Evolutionary conservation across 1,139 yeast species (phyloP).

Genomic region (Pneumocystis jirovecii): DNA sequence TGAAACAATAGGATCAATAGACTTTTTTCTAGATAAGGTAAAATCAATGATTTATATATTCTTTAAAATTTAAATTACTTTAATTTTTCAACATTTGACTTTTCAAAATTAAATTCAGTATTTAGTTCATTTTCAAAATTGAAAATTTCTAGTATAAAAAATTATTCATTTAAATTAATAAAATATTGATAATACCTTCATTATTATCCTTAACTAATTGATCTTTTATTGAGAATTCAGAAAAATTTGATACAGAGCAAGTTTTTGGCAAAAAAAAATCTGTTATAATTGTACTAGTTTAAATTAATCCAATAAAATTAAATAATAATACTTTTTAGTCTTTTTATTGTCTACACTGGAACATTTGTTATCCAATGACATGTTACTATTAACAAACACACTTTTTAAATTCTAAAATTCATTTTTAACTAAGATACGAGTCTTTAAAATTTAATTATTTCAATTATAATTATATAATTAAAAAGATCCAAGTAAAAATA

Average conservation of each 20-base stretch:
- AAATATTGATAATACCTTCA: background rate
- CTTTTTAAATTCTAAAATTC: background rate
- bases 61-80: background rate
- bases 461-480: background rate
- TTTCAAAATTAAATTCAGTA: background rate
- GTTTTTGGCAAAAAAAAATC: background rate
- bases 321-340: background rate
- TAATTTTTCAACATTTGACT: background rate
- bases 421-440: background rate
- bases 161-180: background rate
- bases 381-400: background rate
- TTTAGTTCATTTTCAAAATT: background rate
- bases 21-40: background rate
- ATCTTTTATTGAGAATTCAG: background rate
- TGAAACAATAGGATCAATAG: background rate
- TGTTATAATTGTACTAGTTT: background rate
- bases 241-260: background rate
- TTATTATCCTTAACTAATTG: background rate
- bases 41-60: background rate
- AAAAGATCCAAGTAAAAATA: too few relatives aligned
- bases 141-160: background rate
- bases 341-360: background rate
- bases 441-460: background rate
- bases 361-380: background rate
- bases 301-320: background rate